phyloP scores from a whole-genome alignment of 371 early-diverging fungal species.

The Syncephalastrum sp. region DNA sequence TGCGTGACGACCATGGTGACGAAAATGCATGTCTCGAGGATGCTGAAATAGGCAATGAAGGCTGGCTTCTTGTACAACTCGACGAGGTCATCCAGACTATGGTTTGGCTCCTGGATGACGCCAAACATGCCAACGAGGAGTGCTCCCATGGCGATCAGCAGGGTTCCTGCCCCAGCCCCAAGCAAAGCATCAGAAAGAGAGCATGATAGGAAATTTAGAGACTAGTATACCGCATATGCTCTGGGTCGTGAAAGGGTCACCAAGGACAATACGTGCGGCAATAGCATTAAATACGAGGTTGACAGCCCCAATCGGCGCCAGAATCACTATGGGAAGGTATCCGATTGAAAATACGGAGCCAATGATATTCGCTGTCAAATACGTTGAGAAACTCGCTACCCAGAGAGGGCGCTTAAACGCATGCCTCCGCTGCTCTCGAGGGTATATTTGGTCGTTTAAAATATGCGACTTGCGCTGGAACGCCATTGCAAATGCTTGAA shows the following conservation, averaged over 20 bases:
- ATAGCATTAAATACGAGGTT: conserved; percentile 78
- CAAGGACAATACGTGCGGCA: conserved; percentile 67
- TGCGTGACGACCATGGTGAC: conserved; percentile 52
- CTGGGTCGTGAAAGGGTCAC: conserved; percentile 62
- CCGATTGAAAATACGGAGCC: conserved; percentile 78
- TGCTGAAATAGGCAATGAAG: conserved; percentile 70
- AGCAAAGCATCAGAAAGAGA: neutral
- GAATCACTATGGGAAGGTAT: conserved; percentile 79
- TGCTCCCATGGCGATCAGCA: conserved; percentile 70
- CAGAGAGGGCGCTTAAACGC: conserved; percentile 42
- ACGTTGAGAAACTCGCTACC: conserved; percentile 56
- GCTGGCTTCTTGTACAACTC: conserved; percentile 67
- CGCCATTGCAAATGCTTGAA: conserved; percentile 67
- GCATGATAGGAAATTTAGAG: conserved; percentile 1
- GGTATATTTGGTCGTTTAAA: conserved; percentile 53
- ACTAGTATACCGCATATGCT: conserved; percentile 50
- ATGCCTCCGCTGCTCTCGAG: conserved; percentile 50
- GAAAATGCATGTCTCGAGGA: conserved; percentile 56
- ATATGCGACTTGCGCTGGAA: conserved; percentile 72
- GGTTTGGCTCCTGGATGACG: conserved; percentile 71
- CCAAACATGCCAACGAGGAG: conserved; percentile 74
- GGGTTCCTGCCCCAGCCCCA: conserved; percentile 55
- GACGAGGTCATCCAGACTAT: conserved; percentile 72
- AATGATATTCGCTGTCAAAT: conserved; percentile 65
- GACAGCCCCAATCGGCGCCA: conserved; percentile 81